Evolutionary conservation across 192 early-diverging fungal species (phyloP), one percentile per base, ranked within the genome.

Genomic region (Pilaira anomala): DNA sequence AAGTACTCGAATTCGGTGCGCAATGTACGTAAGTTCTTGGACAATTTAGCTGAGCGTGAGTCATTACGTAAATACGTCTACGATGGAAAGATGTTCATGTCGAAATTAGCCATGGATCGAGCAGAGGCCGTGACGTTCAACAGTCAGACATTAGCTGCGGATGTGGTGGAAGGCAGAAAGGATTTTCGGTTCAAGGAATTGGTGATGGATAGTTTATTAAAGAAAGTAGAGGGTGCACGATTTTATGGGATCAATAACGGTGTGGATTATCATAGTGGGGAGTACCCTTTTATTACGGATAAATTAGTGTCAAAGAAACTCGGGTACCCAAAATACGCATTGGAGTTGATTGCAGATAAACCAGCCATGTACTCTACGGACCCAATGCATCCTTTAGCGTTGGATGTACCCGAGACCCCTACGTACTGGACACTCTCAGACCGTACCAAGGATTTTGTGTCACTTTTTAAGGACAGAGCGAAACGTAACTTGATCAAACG

Each of bases 241-340:
- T 84, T 81, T 56, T 56, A 79, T 49, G 83, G 83, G 21, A 78
- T 84, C 30, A 80, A 68, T 28, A 82, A 79, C 50, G 83, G 78
- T 29, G 52, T 84, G 9, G 78, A 84, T 51, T 79, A 80, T 46
- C 22, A 58, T 4, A 58, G 56, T 36, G 21, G 18, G 13, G 65
- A 62, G 2, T 65, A 67, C 9, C 83, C 83, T 9, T 84, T 81
- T 57, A 76, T 69, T 2, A 69, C 69, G 58, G 52, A 64, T 2
- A 69, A 64, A n/a, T 48, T 84, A n/a, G 58, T 59, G 4, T 29
- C 52, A 3, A 63, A 72, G 16, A 69, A 74, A n/a, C 28, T 78
- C 12, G 58, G 64, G 5, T 84, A 77, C 48, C 83, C 83, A 7
- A 42, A 67, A 12, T 70, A 74, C 51, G 76, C 71, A 16, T 29